Base-by-base conservation (phyloP, 257 asterid genomes). In the Plantago ovata region DNA sequence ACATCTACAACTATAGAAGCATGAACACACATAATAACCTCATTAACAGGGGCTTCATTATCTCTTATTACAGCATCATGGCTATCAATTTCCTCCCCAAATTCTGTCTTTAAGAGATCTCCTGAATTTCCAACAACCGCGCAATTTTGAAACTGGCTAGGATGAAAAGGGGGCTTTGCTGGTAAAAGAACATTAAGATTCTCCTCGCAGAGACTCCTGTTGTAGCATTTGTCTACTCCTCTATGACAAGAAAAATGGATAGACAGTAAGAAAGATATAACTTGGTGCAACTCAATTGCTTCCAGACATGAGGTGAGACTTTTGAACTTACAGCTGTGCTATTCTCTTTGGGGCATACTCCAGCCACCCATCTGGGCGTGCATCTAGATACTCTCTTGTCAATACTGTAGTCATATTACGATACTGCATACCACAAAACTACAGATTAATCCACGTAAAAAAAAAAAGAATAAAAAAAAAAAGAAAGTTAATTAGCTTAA, bases 71-170 rank as follows among this genome's bases (percentile, higher is more conserved):
- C 97, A 36, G 89, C 95, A 79, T 93, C 98, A 53, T 93, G 98
- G 48, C 89, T 70, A 68, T 93, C 98, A 65, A 93, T 93, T 79
- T 93, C 98, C 71, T 78, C 56, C 28, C 98, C 98, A 63, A 89
- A 93, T 69, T 86, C 84, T 8, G 94, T 93, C 85, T 93, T 93
- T 61, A 93, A 72, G 62, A 93, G 97, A 72, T 93, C 98, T 57
- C 98, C 98, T 0, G 98, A 93, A 76, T 93, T 93, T 53, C 98
- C 97, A 61, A 93, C 97, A 62, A 93, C 98, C 32, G 98, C 97
- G 72, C 98, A 93, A 59, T 84, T 93, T 69, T 36, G 71, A 77
- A 93, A 93, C 64, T 89, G 98, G 67, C 85, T 86, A 46, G 98
- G 98, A 75, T 86, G 98, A 79, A 89, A 86, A 18, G 98, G 98